These are phyloP conservation scores for Berberis vulgaris DNA, from an alignment of 164 flowering plant genomes.

Conservation along the genomic window DNA sequence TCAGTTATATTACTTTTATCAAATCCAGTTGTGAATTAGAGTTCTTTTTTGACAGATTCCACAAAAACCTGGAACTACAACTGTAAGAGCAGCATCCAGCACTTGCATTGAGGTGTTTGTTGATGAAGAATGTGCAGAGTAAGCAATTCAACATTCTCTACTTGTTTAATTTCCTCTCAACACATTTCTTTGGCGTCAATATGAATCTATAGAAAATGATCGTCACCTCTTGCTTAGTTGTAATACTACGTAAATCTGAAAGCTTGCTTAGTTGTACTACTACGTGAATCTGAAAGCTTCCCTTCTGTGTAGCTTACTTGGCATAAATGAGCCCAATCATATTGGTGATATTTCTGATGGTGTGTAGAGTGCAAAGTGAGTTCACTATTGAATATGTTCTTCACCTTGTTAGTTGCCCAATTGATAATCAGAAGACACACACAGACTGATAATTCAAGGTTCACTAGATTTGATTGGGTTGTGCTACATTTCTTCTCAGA, in stretches of 20 bases:
- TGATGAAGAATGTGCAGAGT: conserved; percentile 78
- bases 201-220: too few relatives aligned
- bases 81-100: conserved; percentile 29
- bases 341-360: too few relatives aligned
- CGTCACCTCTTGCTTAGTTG: not conserved
- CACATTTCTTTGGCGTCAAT: not conserved
- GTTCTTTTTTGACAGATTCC: conserved; percentile 42
- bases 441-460: too few relatives aligned
- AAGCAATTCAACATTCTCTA: conserved; percentile 18
- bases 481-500: too few relatives aligned
- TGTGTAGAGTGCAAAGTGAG: too few relatives aligned
- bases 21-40: not conserved
- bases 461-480: too few relatives aligned
- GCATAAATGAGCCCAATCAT: too few relatives aligned
- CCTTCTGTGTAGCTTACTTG: too few relatives aligned
- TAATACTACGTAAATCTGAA: not conserved
- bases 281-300: not conserved
- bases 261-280: not conserved
- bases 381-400: too few relatives aligned
- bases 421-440: too few relatives aligned
- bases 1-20: not conserved
- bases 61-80: conserved; percentile 34
- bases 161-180: not conserved
- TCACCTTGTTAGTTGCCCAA: too few relatives aligned
- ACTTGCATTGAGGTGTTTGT: conserved; percentile 68